phyloP scores from a whole-genome alignment of 805 yeast genomes.

The Yamadazyma ubonensis region DNA sequence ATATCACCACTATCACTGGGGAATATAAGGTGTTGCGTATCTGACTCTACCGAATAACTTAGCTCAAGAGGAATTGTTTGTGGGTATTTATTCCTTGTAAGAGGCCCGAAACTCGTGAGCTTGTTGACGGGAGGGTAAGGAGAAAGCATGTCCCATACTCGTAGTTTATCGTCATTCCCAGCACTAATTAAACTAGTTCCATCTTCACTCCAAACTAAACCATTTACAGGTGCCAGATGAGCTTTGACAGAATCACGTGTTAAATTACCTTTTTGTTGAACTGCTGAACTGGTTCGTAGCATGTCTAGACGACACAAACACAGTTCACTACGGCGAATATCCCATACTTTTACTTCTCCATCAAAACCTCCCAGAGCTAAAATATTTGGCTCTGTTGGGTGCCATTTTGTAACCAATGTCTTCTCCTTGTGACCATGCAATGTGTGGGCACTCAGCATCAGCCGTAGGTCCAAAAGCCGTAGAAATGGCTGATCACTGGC shows the following conservation, averaged over 20 bases:
- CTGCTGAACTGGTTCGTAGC: constrained; percentile 37
- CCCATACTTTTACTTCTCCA: constrained; percentile 86
- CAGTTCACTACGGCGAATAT: constrained; percentile 65
- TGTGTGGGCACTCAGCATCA: constrained; percentile 72
- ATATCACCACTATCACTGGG: constrained; percentile 79
- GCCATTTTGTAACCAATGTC: constrained; percentile 67
- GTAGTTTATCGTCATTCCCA: constrained; percentile 77
- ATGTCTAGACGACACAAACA: constrained; percentile 65
- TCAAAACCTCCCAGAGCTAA: constrained; percentile 80
- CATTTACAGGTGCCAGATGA: constrained; percentile 77
- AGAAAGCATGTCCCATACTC: constrained; percentile 69
- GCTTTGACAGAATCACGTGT: constrained; percentile 50
- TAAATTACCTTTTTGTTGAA: constrained; percentile 22
- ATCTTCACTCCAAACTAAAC: constrained; percentile 66
- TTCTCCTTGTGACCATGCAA: constrained; percentile 60
- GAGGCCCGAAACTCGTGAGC: constrained; percentile 73
- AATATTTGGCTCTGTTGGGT: constrained; percentile 58
- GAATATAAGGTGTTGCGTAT: constrained; percentile 56
- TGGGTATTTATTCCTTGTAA: constrained; percentile 60
- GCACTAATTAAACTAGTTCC: constrained; percentile 65
- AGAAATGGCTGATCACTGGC: constrained; percentile 71
- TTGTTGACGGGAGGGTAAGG: constrained; percentile 51
- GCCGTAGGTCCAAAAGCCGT: constrained; percentile 69
- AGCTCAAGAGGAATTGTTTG: constrained; percentile 52
- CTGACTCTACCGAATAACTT: constrained; percentile 52